Evolutionary conservation across 108 stramenopile species (phyloP).

Genomic region (Nitzschia putrida): DNA sequence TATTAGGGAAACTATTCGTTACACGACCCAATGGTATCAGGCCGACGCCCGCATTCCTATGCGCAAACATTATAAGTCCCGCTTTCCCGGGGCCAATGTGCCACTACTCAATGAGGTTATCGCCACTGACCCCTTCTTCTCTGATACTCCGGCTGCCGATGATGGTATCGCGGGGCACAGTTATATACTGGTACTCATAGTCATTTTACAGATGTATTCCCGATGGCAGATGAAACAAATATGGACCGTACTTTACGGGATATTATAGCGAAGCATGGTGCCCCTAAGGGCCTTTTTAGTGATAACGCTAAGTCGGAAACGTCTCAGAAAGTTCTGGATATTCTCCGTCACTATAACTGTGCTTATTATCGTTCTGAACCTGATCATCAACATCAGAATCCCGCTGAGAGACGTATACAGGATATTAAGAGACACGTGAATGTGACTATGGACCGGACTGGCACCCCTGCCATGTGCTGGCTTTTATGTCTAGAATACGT

Average conservation of each 20-base stretch:
- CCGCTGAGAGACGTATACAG: conserved; percentile 26
- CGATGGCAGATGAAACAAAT: conserved; percentile 15
- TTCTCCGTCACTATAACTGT: conserved; percentile 5
- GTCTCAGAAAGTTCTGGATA: neutral
- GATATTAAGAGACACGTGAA: conserved; percentile 16
- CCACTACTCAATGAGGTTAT: conserved; percentile 8
- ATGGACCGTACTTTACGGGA: conserved; percentile 29
- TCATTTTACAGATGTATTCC: conserved; percentile 15
- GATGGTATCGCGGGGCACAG: conserved; percentile 8
- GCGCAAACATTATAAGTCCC: neutral
- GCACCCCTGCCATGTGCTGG: conserved; percentile 26
- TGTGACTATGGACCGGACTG: conserved; percentile 22
- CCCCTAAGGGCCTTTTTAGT: conserved; percentile 6
- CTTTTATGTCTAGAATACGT: conserved; percentile 25
- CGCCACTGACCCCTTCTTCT: conserved; percentile 35
- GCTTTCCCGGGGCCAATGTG: neutral
- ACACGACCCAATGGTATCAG: neutral
- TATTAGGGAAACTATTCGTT: neutral
- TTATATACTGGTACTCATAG: conserved; percentile 15
- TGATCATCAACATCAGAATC: conserved; percentile 31
- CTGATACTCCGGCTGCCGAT: conserved; percentile 26
- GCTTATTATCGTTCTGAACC: conserved; percentile 17
- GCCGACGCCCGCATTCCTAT: no score
- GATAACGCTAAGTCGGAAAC: conserved; percentile 20
- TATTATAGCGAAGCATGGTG: conserved; percentile 29